Conservation (phyloP, 495 filamentous ascomycete species). For the Xylaria sp. region DNA sequence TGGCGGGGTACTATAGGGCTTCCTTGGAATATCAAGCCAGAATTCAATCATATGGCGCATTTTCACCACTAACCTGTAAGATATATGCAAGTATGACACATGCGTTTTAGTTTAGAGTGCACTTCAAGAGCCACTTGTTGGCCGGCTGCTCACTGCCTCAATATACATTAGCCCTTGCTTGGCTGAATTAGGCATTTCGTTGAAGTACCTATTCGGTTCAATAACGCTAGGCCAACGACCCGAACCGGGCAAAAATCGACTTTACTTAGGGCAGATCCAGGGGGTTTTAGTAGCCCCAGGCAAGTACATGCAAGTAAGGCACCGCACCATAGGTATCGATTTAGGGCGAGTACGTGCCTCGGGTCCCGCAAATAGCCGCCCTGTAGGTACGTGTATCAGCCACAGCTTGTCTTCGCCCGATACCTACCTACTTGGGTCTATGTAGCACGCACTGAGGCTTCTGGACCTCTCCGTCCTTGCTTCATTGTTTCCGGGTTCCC, state of each 20-base stretch:
- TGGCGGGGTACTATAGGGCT: not conserved
- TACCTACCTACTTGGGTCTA: too few relatives aligned
- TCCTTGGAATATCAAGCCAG: not conserved
- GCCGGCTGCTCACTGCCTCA: slow-evolving; percentile 3
- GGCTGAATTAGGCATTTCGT: not conserved
- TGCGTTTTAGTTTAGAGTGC: slow-evolving; percentile 6
- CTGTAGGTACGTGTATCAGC: slow-evolving; percentile 15
- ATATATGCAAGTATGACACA: slow-evolving; percentile 25
- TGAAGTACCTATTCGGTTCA: not conserved
- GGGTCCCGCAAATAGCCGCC: slow-evolving; percentile 21
- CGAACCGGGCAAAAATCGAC: not conserved
- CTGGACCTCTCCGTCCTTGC: slow-evolving; percentile 2
- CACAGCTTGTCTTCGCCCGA: slow-evolving; percentile 4
- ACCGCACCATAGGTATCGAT: not conserved
- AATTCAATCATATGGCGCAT: not conserved
- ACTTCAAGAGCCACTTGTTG: slow-evolving; percentile 1
- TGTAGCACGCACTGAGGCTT: not conserved
- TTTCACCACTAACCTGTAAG: slow-evolving; percentile 16
- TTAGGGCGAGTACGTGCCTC: not conserved
- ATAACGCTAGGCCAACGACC: not conserved
- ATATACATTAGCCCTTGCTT: not conserved
- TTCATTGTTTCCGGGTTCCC: too few relatives aligned
- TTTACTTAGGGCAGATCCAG: not conserved
- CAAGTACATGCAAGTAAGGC: slow-evolving; percentile 6
- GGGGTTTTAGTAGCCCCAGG: not conserved